phyloP scores from a whole-genome alignment of 2,329 filamentous ascomycete genomes.

The Talaromyces sp. region DNA sequence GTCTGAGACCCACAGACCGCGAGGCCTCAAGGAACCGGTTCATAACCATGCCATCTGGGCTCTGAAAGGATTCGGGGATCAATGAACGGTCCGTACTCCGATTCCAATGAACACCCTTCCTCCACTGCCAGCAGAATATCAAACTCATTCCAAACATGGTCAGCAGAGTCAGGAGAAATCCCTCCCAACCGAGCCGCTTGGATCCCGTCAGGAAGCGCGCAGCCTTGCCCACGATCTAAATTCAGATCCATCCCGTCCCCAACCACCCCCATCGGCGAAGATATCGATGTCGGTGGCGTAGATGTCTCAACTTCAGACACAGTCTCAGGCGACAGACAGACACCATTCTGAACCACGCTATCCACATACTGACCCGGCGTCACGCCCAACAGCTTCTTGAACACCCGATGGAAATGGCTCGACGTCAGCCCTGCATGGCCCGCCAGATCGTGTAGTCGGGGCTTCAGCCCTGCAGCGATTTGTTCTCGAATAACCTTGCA shows the following conservation, averaged over 20 bases:
- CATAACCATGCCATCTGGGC: conserved; percentile 3
- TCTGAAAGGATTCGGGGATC: conserved; percentile 18
- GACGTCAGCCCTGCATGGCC: conserved; percentile 52
- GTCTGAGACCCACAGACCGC: background rate
- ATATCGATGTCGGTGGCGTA: background rate
- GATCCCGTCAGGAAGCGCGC: conserved; percentile 16
- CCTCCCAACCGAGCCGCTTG: conserved; percentile 6
- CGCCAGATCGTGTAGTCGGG: conserved; percentile 51
- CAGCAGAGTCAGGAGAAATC: conserved; percentile 3
- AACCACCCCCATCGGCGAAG: background rate
- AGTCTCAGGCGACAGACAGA: conserved; percentile 3
- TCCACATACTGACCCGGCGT: conserved; percentile 50
- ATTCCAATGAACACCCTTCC: conserved; percentile 14
- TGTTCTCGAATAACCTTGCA: conserved; percentile 35
- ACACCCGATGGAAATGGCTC: conserved; percentile 59
- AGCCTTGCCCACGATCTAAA: conserved; percentile 18
- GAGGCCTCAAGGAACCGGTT: background rate
- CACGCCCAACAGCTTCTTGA: conserved; percentile 55
- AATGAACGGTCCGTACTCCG: conserved; percentile 12
- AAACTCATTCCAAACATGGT: conserved; percentile 40
- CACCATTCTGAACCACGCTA: conserved; percentile 13
- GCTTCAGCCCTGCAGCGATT: conserved; percentile 30
- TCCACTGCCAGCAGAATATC: conserved; percentile 38
- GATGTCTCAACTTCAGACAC: conserved; percentile 12
- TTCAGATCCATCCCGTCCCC: conserved; percentile 6